These are phyloP conservation scores for Nigrograna mackinnonii DNA, from an alignment of 2,329 filamentous ascomycete genomes.

Conservation along the genomic window DNA sequence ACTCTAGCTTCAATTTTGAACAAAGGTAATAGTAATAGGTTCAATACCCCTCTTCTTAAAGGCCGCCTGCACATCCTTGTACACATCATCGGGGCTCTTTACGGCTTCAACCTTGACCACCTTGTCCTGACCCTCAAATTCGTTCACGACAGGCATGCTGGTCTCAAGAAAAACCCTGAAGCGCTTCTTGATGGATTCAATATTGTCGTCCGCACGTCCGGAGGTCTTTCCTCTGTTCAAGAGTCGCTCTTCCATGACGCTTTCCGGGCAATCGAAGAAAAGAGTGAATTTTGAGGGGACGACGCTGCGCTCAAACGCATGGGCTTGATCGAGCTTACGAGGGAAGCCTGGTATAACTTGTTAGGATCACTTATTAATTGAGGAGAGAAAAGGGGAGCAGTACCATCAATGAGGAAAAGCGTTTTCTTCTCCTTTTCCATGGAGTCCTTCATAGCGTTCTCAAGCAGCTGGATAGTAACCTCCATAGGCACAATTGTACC, in stretches of 20 bases:
- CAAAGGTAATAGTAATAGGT: constrained; percentile 32
- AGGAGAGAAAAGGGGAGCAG: not conserved
- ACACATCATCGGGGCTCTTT: constrained; percentile 67
- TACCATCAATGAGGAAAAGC: constrained; percentile 73
- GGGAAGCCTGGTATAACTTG: constrained; percentile 70
- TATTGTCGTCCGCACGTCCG: constrained; percentile 90
- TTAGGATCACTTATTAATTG: not conserved
- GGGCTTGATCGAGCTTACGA: constrained; percentile 93
- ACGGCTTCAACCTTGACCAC: constrained; percentile 82
- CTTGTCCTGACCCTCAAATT: constrained; percentile 75
- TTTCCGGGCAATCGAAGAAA: constrained; percentile 93
- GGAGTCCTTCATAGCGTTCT: constrained; percentile 84
- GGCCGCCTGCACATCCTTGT: constrained; percentile 52
- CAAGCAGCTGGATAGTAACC: constrained; percentile 88
- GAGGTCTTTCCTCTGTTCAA: constrained; percentile 91
- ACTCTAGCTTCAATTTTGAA: no score
- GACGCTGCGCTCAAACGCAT: constrained; percentile 89
- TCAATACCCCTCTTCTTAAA: constrained; percentile 38
- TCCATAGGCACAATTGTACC: constrained; percentile 99
- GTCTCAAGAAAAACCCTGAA: constrained; percentile 94
- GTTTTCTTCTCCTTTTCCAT: constrained; percentile 63
- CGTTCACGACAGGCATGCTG: constrained; percentile 94
- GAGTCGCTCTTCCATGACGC: constrained; percentile 81
- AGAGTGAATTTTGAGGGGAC: constrained; percentile 83
- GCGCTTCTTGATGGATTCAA: constrained; percentile 92